phyloP scores from a whole-genome alignment of 2,329 filamentous ascomycete species.

The Fusarium abutilonis region DNA sequence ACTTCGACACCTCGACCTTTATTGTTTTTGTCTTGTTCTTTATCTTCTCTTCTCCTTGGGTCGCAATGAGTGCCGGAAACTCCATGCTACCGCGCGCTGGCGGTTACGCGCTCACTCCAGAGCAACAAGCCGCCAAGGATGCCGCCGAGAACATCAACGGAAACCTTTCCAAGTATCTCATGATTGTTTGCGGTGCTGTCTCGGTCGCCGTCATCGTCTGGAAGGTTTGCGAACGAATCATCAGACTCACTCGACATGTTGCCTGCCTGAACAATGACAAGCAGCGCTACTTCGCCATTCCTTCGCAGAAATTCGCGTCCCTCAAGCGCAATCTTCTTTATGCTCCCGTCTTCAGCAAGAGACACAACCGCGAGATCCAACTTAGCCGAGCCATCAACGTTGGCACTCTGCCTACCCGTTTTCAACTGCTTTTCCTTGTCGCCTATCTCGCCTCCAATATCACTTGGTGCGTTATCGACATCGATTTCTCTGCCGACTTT shows the following conservation, averaged over 20 bases:
- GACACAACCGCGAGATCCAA: constrained; percentile 72
- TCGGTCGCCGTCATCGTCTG: constrained; percentile 72
- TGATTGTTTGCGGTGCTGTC: constrained; percentile 71
- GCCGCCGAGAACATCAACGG: constrained; percentile 50
- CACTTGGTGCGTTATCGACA: constrained; percentile 72
- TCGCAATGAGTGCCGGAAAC: constrained; percentile 43
- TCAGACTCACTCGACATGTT: constrained; percentile 76
- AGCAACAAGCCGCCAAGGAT: constrained; percentile 26
- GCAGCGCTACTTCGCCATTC: constrained; percentile 79
- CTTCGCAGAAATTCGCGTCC: constrained; percentile 63
- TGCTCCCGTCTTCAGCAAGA: constrained; percentile 68
- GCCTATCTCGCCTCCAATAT: constrained; percentile 68
- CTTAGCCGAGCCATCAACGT: constrained; percentile 66
- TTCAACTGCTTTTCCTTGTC: constrained; percentile 66
- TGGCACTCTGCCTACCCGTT: constrained; percentile 69
- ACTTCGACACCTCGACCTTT: constrained; percentile 19
- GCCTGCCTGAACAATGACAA: constrained; percentile 80
- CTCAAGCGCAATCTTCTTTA: constrained; percentile 80
- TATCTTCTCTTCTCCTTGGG: constrained; percentile 1
- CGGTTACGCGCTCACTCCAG: constrained; percentile 30
- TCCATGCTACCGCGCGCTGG: constrained; percentile 29
- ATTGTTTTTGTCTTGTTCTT: constrained; percentile 8
- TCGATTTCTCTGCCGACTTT: constrained; percentile 64
- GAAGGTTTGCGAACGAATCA: constrained; percentile 68
- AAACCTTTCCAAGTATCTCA: constrained; percentile 67